phyloP scores from a whole-genome alignment of 108 stramenopile species.

The Skeletonema costatum region DNA sequence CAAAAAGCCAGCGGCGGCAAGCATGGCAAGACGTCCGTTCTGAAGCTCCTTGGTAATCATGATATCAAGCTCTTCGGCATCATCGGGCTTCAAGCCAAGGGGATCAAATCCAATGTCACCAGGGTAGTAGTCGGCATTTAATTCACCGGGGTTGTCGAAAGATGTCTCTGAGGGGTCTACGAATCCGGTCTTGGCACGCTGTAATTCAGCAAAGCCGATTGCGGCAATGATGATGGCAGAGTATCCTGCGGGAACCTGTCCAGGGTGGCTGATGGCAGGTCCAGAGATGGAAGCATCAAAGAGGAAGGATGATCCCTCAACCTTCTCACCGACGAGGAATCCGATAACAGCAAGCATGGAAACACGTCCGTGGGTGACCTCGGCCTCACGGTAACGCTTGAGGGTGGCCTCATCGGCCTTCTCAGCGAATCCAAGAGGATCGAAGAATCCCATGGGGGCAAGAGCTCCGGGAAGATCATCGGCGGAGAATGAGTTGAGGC shows the following conservation, averaged over 20 bases:
- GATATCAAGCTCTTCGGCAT: conserved; percentile 54
- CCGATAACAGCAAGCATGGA: conserved; percentile 56
- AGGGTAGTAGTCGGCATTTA: conserved; percentile 70
- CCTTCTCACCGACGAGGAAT: conserved; percentile 68
- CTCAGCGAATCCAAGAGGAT: conserved; percentile 63
- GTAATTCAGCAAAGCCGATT: conserved; percentile 56
- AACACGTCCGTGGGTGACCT: conserved; percentile 70
- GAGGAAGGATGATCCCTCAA: conserved; percentile 69
- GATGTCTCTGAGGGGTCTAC: conserved; percentile 39
- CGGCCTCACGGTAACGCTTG: conserved; percentile 66
- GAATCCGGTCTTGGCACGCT: conserved; percentile 48
- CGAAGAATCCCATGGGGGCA: conserved; percentile 59
- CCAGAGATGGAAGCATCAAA: conserved; percentile 61
- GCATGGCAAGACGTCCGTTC: conserved; percentile 87
- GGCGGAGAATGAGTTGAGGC: conserved; percentile 1
- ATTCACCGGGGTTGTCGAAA: conserved; percentile 51
- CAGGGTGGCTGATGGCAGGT: conserved; percentile 56
- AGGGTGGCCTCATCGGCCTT: conserved; percentile 52
- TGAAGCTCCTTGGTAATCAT: conserved; percentile 90
- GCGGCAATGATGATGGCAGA: conserved; percentile 16
- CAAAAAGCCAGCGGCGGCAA: conserved; percentile 71
- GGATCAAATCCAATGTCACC: conserved; percentile 89
- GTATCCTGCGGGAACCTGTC: conserved; percentile 27
- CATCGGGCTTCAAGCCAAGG: conserved; percentile 71
- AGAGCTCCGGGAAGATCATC: conserved; percentile 51